Evolutionary conservation across 2,329 filamentous ascomycete species (phyloP).

Genomic region (Diplocarpon mali): DNA sequence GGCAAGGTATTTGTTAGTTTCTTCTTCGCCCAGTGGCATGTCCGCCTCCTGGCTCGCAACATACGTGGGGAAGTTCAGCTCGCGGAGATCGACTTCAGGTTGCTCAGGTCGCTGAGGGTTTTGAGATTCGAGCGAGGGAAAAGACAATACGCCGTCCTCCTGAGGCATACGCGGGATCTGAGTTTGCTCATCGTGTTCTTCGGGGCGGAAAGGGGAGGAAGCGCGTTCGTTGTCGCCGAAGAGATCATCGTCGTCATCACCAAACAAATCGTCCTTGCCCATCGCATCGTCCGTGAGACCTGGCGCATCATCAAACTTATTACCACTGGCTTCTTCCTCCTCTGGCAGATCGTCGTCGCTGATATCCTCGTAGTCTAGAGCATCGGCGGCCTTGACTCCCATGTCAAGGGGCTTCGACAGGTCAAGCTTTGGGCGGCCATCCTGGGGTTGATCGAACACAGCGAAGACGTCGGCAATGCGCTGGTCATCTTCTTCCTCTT

Average conservation of each 20-base stretch:
- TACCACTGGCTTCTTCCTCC: slow-evolving; percentile 44
- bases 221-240: slow-evolving; percentile 48
- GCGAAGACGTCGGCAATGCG: slow-evolving; percentile 31
- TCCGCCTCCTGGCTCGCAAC: slow-evolving; percentile 43
- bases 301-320: slow-evolving; percentile 18
- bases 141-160: slow-evolving; percentile 9
- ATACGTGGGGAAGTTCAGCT: slow-evolving; percentile 36
- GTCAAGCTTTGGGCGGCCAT: slow-evolving; percentile 26
- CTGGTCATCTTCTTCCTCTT: slow-evolving; percentile 39
- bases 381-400: slow-evolving; percentile 80
- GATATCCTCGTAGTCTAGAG: slow-evolving; percentile 83
- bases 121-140: slow-evolving; percentile 15
- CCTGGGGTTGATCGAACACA: too few relatives aligned
- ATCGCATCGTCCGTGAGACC: slow-evolving; percentile 37
- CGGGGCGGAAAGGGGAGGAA: slow-evolving; percentile 24
- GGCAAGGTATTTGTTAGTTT: slow-evolving; percentile 63
- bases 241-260: slow-evolving; percentile 50
- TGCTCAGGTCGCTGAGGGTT: slow-evolving; percentile 1
- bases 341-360: slow-evolving; percentile 85
- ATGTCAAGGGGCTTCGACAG: slow-evolving; percentile 42
- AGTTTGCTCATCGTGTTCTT: slow-evolving; percentile 13
- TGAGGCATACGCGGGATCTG: slow-evolving; percentile 12
- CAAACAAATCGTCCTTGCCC: slow-evolving; percentile 38
- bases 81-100: slow-evolving; percentile 21
- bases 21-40: slow-evolving; percentile 60